Evolutionary conservation across 768 basidiomycete species (phyloP).

Genomic region (Boletus rufocinnamomeus): DNA sequence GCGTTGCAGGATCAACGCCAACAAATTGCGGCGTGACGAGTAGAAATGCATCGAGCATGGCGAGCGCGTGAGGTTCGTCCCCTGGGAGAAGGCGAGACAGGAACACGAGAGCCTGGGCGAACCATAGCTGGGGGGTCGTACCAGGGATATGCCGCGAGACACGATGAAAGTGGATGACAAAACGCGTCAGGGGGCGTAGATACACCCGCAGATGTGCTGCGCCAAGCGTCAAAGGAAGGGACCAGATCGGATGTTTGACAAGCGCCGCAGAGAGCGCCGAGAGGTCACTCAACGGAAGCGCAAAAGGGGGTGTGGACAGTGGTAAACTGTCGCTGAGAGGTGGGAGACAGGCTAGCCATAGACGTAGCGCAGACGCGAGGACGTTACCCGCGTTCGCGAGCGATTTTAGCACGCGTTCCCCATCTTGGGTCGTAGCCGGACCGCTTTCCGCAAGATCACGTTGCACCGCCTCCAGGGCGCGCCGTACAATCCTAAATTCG

Average conservation of each 20-base stretch:
- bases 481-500: constrained; percentile 40
- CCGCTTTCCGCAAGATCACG: constrained; percentile 21
- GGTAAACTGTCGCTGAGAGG: constrained; percentile 38
- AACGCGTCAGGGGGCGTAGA: constrained; percentile 52
- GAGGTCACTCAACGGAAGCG: constrained; percentile 57
- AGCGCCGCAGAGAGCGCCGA: constrained; percentile 54
- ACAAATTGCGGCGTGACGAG: constrained; percentile 22
- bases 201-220: constrained; percentile 11
- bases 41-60: constrained; percentile 35
- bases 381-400: constrained; percentile 39
- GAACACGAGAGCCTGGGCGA: constrained; percentile 63
- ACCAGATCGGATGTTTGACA: constrained; percentile 56
- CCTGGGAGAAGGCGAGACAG: constrained; percentile 63
- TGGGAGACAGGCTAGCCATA: constrained; percentile 67
- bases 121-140: constrained; percentile 60
- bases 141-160: constrained; percentile 61
- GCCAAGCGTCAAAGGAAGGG: constrained; percentile 18
- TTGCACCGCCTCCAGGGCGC: constrained; percentile 39
- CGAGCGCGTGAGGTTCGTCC: constrained; percentile 63
- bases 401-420: constrained; percentile 20
- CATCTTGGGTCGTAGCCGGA: constrained; percentile 1
- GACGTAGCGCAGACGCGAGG: constrained; percentile 52
- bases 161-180: constrained; percentile 56
- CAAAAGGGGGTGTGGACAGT: constrained; percentile 56
- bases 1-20: constrained; percentile 25